Evolutionary conservation across 202 grass and related monocot species (phyloP).

Genomic region (Zoysia matrella): DNA sequence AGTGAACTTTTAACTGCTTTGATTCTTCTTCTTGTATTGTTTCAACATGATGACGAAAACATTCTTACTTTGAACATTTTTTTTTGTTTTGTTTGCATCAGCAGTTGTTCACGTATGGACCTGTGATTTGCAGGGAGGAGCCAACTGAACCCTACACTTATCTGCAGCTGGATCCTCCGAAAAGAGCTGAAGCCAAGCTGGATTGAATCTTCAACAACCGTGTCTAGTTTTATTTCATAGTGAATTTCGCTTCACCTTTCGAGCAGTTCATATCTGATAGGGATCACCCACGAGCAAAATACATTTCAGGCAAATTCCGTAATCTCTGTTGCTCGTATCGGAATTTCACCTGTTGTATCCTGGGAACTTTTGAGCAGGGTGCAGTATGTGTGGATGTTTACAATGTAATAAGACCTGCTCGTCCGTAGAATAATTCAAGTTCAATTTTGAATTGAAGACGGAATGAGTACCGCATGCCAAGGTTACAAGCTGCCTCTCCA

Average conservation of each 20-base stretch:
- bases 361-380: slow-evolving; percentile 5
- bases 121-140: slow-evolving; percentile 81
- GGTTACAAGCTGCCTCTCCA: neutral
- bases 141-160: slow-evolving; percentile 75
- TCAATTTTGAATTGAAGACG: too few relatives aligned
- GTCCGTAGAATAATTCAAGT: too few relatives aligned
- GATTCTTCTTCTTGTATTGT: neutral
- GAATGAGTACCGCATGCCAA: neutral
- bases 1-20: neutral
- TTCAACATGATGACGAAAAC: too few relatives aligned
- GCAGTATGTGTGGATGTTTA: slow-evolving; percentile 35
- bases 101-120: slow-evolving; percentile 8
- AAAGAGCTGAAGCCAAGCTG: slow-evolving; percentile 68
- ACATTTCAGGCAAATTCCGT: neutral
- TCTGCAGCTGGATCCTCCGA: slow-evolving; percentile 87
- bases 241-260: neutral
- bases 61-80: too few relatives aligned
- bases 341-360: neutral
- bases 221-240: neutral
- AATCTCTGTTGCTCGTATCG: neutral
- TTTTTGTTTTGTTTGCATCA: neutral
- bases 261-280: neutral
- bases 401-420: slow-evolving; percentile 13
- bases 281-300: neutral
- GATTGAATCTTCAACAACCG: slow-evolving; percentile 35